Conservation (phyloP, 1,284 basidiomycete genomes). For the Coniferiporia weirii region DNA sequence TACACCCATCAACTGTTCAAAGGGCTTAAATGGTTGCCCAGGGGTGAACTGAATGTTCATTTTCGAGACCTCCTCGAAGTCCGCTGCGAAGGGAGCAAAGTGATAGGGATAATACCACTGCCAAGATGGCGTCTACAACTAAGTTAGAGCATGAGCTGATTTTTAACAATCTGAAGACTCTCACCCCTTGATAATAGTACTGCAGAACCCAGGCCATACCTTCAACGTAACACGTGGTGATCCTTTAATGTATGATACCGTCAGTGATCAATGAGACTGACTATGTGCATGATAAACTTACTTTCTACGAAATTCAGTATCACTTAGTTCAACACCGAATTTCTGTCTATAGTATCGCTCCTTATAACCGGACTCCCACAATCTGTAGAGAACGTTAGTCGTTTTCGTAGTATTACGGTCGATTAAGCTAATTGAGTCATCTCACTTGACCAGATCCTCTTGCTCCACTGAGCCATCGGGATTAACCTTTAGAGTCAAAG, state of each 20-base stretch:
- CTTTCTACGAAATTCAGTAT: constrained; percentile 72
- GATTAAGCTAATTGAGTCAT: constrained; percentile 21
- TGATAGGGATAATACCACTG: constrained; percentile 99
- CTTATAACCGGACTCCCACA: constrained; percentile 94
- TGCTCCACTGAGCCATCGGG: constrained; percentile 87
- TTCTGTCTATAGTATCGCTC: constrained; percentile 95
- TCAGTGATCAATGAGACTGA: constrained; percentile 20
- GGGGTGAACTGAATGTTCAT: constrained; percentile 78
- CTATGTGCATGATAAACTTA: constrained; percentile 35
- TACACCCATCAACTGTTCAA: constrained; percentile 97
- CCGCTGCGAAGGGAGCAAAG: constrained; percentile 96
- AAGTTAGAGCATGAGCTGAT: constrained; percentile 14
- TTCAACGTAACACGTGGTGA: constrained; percentile 86
- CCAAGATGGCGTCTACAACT: constrained; percentile 86
- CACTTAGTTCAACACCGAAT: constrained; percentile 75
- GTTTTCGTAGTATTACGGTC: constrained; percentile 7
- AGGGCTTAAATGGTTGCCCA: constrained; percentile 92
- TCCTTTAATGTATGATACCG: constrained; percentile 36
- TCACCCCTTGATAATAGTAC: constrained; percentile 97
- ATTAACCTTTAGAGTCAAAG: constrained; percentile 69
- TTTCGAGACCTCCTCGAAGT: constrained; percentile 79
- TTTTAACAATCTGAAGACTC: constrained; percentile 26
- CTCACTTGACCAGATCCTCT: constrained; percentile 86
- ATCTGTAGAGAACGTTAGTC: constrained; percentile 36
- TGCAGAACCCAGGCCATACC: constrained; percentile 95